phyloP scores from a whole-genome alignment of 495 filamentous ascomycete genomes.

The Hypoxylon fuscum region DNA sequence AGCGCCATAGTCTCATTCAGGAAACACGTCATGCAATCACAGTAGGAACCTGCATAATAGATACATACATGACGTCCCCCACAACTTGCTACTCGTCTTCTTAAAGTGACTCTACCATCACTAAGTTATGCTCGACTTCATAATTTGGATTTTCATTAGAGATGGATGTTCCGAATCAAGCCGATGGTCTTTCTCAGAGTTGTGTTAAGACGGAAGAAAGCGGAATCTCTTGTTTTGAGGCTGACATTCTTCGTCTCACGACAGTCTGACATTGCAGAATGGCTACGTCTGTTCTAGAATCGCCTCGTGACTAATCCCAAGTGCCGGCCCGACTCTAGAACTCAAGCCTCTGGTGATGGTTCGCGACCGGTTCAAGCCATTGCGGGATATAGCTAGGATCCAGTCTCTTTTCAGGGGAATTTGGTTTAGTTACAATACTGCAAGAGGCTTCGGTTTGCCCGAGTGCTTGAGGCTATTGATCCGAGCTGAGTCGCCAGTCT shows the following conservation, averaged over 20 bases:
- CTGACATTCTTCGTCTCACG: conserved; percentile 3
- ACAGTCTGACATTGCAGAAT: conserved; percentile 9
- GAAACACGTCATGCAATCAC: background rate
- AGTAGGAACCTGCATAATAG: conserved; percentile 18
- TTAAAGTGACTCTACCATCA: conserved; percentile 7
- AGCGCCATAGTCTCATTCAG: background rate
- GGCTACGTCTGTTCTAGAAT: background rate
- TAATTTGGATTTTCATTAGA: background rate
- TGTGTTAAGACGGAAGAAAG: conserved; percentile 6
- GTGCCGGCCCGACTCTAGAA: background rate
- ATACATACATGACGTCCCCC: conserved; percentile 4
- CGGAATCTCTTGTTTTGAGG: conserved; percentile 2
- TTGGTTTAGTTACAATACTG: conserved; percentile 16
- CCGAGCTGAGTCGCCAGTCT: conserved; percentile 29
- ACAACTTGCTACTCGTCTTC: conserved; percentile 4
- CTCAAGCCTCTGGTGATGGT: conserved; percentile 23
- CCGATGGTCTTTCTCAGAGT: conserved; percentile 7
- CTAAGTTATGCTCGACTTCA: conserved; percentile 12
- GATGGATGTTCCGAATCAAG: background rate
- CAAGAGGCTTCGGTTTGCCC: conserved; percentile 23
- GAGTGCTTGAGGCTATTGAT: conserved; percentile 7
- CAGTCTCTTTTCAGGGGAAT: conserved; percentile 5
- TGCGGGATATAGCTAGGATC: conserved; percentile 14
- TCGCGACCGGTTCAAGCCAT: conserved; percentile 29
- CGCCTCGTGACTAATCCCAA: conserved; percentile 25